phyloP scores from a whole-genome alignment of 2,329 filamentous ascomycete species.

The Phialocephala subalpina region DNA sequence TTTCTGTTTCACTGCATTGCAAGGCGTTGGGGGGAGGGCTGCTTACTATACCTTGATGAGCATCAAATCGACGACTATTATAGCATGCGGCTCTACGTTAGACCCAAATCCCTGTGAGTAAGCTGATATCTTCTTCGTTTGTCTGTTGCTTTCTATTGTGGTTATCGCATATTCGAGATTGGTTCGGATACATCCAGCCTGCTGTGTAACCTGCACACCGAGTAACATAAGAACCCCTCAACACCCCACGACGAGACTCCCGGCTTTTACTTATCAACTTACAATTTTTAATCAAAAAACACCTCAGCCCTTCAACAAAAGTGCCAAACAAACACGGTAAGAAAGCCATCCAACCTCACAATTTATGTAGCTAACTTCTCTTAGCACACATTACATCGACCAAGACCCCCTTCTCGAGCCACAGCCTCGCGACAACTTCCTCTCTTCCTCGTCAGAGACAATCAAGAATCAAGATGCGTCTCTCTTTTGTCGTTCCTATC shows the following conservation, averaged over 20 bases:
- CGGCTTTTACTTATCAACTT: not conserved
- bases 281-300: not conserved
- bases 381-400: not conserved
- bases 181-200: constrained; percentile 2
- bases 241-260: not conserved
- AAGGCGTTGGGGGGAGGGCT: constrained; percentile 35
- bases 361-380: not conserved
- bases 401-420: not conserved
- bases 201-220: constrained; percentile 1
- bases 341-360: not conserved
- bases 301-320: not conserved
- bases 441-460: not conserved
- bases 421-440: not conserved
- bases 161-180: constrained; percentile 3
- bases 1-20: constrained; percentile 31
- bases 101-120: not conserved
- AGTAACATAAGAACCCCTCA: constrained; percentile 4
- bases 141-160: not conserved
- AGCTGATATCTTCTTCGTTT: not conserved
- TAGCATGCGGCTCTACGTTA: not conserved
- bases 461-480: constrained; percentile 11
- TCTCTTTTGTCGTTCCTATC: constrained; percentile 11
- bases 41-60: constrained; percentile 1
- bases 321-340: not conserved
- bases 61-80: not conserved